phyloP scores from a whole-genome alignment of 306 rosid species.

The Gastrolobium bilobum region DNA sequence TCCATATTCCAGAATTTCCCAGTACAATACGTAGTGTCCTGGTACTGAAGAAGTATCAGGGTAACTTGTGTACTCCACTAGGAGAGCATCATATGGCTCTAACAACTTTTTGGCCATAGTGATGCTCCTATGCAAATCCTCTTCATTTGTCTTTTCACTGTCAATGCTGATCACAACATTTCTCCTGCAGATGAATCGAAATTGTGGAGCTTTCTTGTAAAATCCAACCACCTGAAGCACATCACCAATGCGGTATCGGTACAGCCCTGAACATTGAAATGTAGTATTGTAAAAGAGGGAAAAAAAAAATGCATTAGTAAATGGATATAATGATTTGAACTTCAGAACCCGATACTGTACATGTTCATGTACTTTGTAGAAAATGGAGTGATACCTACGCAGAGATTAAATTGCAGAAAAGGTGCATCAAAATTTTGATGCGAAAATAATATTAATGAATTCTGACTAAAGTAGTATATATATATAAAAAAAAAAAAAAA shows the following conservation, averaged over 20 bases:
- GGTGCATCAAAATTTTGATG: neutral
- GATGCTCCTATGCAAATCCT: slow-evolving; percentile 77
- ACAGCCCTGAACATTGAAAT: slow-evolving; percentile 57
- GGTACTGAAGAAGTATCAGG: slow-evolving; percentile 76
- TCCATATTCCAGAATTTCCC: slow-evolving; percentile 73
- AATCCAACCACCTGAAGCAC: slow-evolving; percentile 85
- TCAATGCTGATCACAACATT: slow-evolving; percentile 92
- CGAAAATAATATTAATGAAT: neutral
- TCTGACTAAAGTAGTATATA: neutral
- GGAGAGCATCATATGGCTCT: slow-evolving; percentile 69
- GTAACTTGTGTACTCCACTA: slow-evolving; percentile 86
- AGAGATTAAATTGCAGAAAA: neutral
- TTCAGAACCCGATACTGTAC: neutral
- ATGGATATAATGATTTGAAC: neutral
- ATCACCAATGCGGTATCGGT: slow-evolving; percentile 88
- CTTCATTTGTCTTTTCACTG: slow-evolving; percentile 86
- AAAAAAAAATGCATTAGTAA: neutral
- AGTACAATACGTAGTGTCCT: slow-evolving; percentile 86
- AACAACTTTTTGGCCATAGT: slow-evolving; percentile 70
- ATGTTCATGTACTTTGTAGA: neutral
- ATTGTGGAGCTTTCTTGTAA: slow-evolving; percentile 83
- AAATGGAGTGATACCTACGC: neutral
- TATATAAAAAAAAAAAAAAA: no score
- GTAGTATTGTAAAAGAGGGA: neutral
- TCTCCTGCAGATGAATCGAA: slow-evolving; percentile 83